These are phyloP conservation scores for Turritis glabra DNA, from an alignment of 345 rosid genomes.

Conservation along the genomic window DNA sequence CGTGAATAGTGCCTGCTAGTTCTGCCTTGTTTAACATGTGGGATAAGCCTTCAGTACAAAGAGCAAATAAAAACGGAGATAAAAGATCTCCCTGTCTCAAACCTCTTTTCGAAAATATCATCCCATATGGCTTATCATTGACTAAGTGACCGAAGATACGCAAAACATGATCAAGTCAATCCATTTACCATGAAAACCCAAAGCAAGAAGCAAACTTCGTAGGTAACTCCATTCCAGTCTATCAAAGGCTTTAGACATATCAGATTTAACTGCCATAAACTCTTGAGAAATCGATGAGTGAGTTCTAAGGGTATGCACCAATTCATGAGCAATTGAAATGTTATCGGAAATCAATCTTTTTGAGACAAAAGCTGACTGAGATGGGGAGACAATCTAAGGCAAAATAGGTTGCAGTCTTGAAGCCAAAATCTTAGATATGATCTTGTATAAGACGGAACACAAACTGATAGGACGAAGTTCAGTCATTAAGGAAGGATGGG, in stretches of 20 bases:
- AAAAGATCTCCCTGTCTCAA: not conserved
- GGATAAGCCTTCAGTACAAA: not conserved
- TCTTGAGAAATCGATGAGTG: not conserved
- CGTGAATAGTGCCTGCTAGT: rapidly evolving
- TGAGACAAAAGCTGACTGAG: not conserved
- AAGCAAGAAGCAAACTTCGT: rapidly evolving
- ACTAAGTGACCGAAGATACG: not conserved
- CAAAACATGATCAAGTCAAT: not conserved
- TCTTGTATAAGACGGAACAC: not conserved
- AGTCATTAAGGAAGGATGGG: not conserved
- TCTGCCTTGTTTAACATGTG: not conserved
- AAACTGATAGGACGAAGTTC: not conserved
- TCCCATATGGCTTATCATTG: not conserved
- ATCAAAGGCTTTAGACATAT: not conserved
- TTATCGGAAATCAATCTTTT: not conserved
- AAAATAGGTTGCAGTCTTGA: not conserved
- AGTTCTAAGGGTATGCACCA: not conserved
- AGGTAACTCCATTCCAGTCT: not conserved
- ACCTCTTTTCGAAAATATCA: not conserved
- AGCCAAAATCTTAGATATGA: not conserved
- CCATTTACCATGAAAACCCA: not conserved
- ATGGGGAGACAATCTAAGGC: not conserved
- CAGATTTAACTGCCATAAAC: not conserved
- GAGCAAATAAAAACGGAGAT: not conserved
- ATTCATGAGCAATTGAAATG: not conserved